A percentile compares a stretch with the other conserved stretches of the same genome.
Evolutionary conservation across 2,329 filamentous ascomycete species (phyloP).

Genomic region (Alternaria ethzedia): DNA sequence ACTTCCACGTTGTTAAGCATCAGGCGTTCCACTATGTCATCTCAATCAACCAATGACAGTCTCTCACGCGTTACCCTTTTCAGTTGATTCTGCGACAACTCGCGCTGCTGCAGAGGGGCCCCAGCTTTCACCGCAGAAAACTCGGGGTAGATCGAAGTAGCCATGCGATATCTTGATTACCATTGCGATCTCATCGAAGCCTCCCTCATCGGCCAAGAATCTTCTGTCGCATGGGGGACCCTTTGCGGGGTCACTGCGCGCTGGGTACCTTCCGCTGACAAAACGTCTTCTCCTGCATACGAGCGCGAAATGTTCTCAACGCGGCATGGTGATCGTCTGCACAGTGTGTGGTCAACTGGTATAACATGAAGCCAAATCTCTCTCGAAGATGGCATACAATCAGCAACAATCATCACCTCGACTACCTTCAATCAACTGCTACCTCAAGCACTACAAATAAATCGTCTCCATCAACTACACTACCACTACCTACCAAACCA

Average conservation of each 20-base stretch:
- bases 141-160: not conserved
- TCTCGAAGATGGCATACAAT: not conserved
- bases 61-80: not conserved
- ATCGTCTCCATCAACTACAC: not conserved
- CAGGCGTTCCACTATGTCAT: not conserved
- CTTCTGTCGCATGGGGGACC: not conserved
- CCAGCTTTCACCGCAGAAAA: not conserved
- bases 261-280: not conserved
- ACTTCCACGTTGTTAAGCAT: not conserved
- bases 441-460: not conserved
- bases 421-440: not conserved
- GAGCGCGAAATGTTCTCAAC: constrained; percentile 5
- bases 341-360: not conserved
- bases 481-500: not conserved
- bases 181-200: not conserved
- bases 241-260: not conserved
- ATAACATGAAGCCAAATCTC: not conserved
- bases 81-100: constrained; percentile 11
- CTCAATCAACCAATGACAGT: not conserved
- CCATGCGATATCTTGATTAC: not conserved
- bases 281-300: not conserved
- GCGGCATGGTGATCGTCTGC: not conserved
- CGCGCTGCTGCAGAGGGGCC: not conserved
- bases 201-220: not conserved
- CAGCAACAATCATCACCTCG: not conserved